phyloP scores from a whole-genome alignment of 129 eudicot species.

The Ambrosia trifida region DNA sequence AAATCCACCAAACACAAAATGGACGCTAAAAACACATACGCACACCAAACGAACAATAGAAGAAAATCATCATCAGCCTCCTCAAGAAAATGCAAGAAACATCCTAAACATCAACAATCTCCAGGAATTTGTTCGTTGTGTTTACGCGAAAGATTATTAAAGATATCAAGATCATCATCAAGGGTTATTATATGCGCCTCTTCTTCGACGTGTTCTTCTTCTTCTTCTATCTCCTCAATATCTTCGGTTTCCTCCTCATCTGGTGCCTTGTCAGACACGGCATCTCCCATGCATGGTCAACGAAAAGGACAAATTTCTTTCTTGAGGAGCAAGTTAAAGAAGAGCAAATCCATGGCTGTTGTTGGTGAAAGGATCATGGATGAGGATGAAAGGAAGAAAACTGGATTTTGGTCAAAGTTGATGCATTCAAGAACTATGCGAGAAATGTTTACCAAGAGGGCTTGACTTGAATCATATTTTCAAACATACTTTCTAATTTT shows the following conservation, averaged over 20 bases:
- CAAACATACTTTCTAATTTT: background rate
- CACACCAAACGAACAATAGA: constrained; percentile 19
- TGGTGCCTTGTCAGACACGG: constrained; percentile 42
- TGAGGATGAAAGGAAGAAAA: constrained; percentile 30
- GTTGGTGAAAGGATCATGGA: constrained; percentile 25
- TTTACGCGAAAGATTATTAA: constrained; percentile 52
- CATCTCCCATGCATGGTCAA: constrained; percentile 47
- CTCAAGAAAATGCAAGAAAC: constrained; percentile 62
- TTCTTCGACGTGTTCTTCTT: constrained; percentile 25
- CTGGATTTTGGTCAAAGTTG: constrained; percentile 66
- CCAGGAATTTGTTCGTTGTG: constrained; percentile 85
- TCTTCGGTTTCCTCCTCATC: constrained; percentile 45
- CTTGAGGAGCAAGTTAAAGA: constrained; percentile 39
- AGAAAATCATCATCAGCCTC: constrained; percentile 21
- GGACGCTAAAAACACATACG: constrained; percentile 19
- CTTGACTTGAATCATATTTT: constrained; percentile 18
- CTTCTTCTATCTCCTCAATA: constrained; percentile 52
- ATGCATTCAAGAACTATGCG: constrained; percentile 55
- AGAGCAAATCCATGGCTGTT: constrained; percentile 63
- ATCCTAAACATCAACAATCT: constrained; percentile 76
- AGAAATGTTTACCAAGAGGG: constrained; percentile 43
- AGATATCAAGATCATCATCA: constrained; percentile 29
- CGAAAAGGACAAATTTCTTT: constrained; percentile 23
- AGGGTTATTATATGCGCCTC: constrained; percentile 18
- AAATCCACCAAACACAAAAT: constrained; percentile 9